Percentiles rank a stretch among this genome's conserved stretches.
These are phyloP conservation scores for Cyclotella sp. DNA, from an alignment of 108 stramenopile species.

Conservation along the genomic window DNA sequence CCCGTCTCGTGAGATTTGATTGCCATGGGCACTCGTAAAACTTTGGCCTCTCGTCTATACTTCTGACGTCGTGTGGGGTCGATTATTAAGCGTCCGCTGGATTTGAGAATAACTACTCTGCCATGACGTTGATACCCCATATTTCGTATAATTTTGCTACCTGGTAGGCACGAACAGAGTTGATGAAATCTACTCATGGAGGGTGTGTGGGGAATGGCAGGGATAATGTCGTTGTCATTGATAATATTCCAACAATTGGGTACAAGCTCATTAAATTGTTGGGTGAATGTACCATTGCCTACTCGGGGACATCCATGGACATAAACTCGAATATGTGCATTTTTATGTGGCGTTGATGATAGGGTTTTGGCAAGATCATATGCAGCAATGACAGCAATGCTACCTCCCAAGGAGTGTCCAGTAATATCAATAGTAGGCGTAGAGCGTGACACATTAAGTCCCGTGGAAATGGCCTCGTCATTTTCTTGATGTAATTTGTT, in stretches of 20 bases:
- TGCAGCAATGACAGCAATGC: constrained; percentile 24
- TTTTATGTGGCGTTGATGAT: not conserved
- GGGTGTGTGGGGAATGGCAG: constrained; percentile 16
- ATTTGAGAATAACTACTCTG: constrained; percentile 13
- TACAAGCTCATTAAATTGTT: constrained; percentile 9
- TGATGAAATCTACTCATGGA: not conserved
- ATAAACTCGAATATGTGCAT: constrained; percentile 13
- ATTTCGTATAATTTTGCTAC: not conserved
- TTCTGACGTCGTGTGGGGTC: constrained; percentile 3
- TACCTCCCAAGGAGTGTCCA: constrained; percentile 28
- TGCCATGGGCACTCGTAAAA: not conserved
- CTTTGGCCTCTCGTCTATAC: constrained; percentile 15
- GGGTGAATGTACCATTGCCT: constrained; percentile 5
- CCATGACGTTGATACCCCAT: constrained; percentile 14
- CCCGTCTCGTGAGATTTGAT: constrained; percentile 12
- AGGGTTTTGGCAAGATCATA: constrained; percentile 9
- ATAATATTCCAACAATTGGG: constrained; percentile 20
- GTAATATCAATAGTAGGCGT: constrained; percentile 4
- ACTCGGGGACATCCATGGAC: constrained; percentile 17
- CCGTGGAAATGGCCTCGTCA: not conserved
- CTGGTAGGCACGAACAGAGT: not conserved
- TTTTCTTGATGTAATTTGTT: not conserved
- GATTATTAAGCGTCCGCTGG: constrained; percentile 1
- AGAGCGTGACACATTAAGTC: not conserved
- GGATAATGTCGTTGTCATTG: constrained; percentile 20